phyloP scores from a whole-genome alignment of 202 grass and related monocot species.

The Schoenoplectus triqueter region DNA sequence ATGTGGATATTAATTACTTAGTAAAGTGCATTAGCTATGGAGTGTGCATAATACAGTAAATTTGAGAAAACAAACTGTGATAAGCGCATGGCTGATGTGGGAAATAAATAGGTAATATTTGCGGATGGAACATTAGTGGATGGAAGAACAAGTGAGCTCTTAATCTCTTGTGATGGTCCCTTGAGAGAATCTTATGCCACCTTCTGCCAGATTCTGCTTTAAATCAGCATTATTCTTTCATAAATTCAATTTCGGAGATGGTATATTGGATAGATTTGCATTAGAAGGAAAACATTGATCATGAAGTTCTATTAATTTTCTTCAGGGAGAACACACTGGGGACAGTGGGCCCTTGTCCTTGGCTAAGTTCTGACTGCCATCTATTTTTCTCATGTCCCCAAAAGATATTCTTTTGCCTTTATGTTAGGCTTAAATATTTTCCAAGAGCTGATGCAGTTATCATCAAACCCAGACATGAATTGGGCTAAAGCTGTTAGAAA shows the following conservation, averaged over 20 bases:
- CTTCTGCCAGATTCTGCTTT: constrained; percentile 78
- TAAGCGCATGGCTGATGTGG: neutral
- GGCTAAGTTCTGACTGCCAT: constrained; percentile 71
- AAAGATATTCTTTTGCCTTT: neutral
- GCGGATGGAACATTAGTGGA: constrained; percentile 93
- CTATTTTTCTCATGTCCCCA: constrained; percentile 20
- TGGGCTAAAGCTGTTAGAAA: neutral
- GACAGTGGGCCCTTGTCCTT: constrained; percentile 84
- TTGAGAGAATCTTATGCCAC: constrained; percentile 88
- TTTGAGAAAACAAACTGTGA: neutral
- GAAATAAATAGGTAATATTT: constrained; percentile 81
- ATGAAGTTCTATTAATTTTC: neutral
- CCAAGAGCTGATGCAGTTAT: neutral
- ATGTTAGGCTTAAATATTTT: neutral
- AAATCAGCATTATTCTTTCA: neutral
- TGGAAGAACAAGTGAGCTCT: constrained; percentile 87
- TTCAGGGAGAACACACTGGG: constrained; percentile 87
- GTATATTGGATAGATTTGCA: neutral
- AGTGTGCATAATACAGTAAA: neutral
- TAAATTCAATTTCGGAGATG: neutral
- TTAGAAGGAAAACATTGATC: constrained; percentile 8
- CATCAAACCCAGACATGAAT: neutral
- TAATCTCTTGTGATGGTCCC: constrained; percentile 77
- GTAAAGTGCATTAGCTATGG: neutral
- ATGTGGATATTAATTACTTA: neutral